Evolutionary conservation across 1,284 basidiomycete species (phyloP), one percentile per base, ranked within the genome.

Genomic region (Lentinula novae-zelandiae): DNA sequence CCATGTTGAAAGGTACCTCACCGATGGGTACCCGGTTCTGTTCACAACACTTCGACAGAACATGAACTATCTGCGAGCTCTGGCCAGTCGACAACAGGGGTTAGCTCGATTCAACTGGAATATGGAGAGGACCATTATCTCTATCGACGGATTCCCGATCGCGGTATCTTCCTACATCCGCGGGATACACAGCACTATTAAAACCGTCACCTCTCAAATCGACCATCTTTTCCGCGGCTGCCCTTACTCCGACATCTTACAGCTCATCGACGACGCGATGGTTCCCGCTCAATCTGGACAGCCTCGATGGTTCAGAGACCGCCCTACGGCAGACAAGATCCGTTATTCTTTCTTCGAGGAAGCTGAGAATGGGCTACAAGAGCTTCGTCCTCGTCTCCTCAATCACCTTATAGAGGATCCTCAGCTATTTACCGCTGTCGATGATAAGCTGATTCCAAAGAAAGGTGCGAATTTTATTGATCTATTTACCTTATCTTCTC

Each of bases 21-120:
- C 40, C 0, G 40, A 42, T 2, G 17, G 8, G 0, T 7, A n/a
- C 6, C 20, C 40, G 12, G 33, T n/a, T 6, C 48, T 61, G 1
- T 61, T 61, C 27, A 61, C 33, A 4, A 42, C 48, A 1, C 55
- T 61, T 5, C 54, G 60, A 1, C 60, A 61, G 27, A 22, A 52
- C 20, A 57, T 61, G 55, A 39, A 42, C 34, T 48, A 36, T 8
- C 34, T 61, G 6, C 40, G 17, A 1, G 17, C 48, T n/a, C 0
- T 61, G 6, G 48, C 55, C 27, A 20, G 36, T n/a, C 20, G 27
- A 10, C 60, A 61, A 33, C 44, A 57, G 42, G 55, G 55, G 0
- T 33, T 61, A 0, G 8, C 60, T 4, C 15, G 40, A 9, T 53
- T 61, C 13, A 57, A 34, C 34, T 57, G 53, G 53, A 57, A 46